A percentile compares a stretch with the other conserved stretches of the same genome.
phyloP scores from a whole-genome alignment of 805 yeast species.

The Wickerhamomyces subpelliculosus region DNA sequence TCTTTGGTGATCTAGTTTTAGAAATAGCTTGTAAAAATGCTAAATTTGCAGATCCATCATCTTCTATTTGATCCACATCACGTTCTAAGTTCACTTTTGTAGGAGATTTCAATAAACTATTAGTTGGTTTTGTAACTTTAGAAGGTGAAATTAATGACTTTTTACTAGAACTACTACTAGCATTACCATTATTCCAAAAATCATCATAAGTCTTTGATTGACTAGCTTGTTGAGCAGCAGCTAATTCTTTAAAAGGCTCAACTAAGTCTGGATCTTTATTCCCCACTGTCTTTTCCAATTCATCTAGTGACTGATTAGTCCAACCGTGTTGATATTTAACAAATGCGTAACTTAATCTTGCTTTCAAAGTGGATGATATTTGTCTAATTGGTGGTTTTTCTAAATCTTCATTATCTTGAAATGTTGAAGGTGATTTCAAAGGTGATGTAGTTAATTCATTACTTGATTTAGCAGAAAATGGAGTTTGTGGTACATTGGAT shows the following conservation, averaged over 20 bases:
- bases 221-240: constrained; percentile 1
- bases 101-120: constrained; percentile 1
- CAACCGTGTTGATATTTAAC: constrained; percentile 29
- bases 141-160: constrained; percentile 4
- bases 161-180: too few species aligned
- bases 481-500: constrained; percentile 21
- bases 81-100: constrained; percentile 7
- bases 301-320: constrained; percentile 23
- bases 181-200: neutral
- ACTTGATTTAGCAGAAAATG: constrained; percentile 4
- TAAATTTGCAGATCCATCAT: constrained; percentile 29
- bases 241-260: neutral
- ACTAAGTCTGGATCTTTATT: constrained; percentile 5
- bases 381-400: constrained; percentile 32
- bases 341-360: constrained; percentile 34
- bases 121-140: constrained; percentile 8
- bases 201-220: constrained; percentile 18
- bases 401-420: constrained; percentile 12
- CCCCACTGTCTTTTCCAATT: constrained; percentile 14
- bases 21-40: constrained; percentile 34
- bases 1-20: constrained; percentile 24
- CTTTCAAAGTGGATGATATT: constrained; percentile 31
- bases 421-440: constrained; percentile 12
- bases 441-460: constrained; percentile 11
- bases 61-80: constrained; percentile 16